These are phyloP conservation scores for Furcasterigmium sp. DNA, from an alignment of 2,329 filamentous ascomycete genomes.

Conservation along the genomic window DNA sequence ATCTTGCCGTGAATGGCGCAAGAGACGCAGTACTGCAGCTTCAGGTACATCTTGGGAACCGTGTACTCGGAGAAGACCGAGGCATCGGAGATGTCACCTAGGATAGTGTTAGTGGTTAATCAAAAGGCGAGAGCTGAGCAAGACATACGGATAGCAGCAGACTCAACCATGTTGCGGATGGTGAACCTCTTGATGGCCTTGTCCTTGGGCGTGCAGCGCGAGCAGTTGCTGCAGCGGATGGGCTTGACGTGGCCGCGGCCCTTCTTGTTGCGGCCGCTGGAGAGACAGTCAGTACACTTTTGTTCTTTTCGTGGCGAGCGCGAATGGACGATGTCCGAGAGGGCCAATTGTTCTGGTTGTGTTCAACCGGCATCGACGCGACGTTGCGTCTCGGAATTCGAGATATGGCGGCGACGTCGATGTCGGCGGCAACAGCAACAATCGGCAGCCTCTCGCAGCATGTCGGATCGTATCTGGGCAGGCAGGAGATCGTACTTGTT, in stretches of 20 bases:
- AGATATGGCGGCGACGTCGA: slow-evolving; percentile 3
- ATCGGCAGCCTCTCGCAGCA: slow-evolving; percentile 3
- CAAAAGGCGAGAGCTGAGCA: no score
- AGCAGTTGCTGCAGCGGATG: slow-evolving; percentile 74
- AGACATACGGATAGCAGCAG: slow-evolving; percentile 91
- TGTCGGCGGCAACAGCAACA: slow-evolving; percentile 5
- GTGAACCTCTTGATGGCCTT: slow-evolving; percentile 99
- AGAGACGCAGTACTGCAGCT: slow-evolving; percentile 99
- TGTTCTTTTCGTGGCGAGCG: no score
- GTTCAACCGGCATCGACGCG: slow-evolving; percentile 8
- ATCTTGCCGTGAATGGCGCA: slow-evolving; percentile 99
- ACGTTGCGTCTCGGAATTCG: neutral
- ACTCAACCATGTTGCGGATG: slow-evolving; percentile 99
- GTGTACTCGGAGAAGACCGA: slow-evolving; percentile 99
- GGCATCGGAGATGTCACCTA: slow-evolving; percentile 99
- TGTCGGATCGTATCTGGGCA: neutral
- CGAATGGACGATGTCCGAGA: no score
- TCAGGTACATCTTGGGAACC: slow-evolving; percentile 99
- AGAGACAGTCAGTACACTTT: slow-evolving; percentile 17
- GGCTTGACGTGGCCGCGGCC: slow-evolving; percentile 99
- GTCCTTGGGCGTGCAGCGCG: slow-evolving; percentile 93
- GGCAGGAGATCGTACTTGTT: slow-evolving; percentile 51
- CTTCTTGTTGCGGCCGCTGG: slow-evolving; percentile 98
- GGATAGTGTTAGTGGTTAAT: slow-evolving; percentile 10
- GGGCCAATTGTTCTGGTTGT: no score